phyloP scores from a whole-genome alignment of 2,329 filamentous ascomycete species.

The Harringtonia lauricola region DNA sequence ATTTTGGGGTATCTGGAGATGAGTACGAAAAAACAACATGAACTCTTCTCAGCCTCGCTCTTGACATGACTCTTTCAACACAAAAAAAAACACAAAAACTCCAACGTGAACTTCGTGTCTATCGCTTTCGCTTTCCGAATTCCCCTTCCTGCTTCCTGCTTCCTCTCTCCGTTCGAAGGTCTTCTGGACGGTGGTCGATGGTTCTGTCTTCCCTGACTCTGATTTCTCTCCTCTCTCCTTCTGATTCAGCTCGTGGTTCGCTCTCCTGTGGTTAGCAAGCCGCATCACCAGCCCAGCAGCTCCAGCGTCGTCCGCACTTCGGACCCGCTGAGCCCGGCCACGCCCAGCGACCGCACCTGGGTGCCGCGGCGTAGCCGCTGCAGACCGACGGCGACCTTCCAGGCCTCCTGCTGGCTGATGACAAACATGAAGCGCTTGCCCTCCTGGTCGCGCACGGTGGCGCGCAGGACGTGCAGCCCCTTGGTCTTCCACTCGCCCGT shows the following conservation, averaged over 20 bases:
- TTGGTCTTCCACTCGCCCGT: constrained; percentile 43
- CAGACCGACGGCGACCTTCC: constrained; percentile 55
- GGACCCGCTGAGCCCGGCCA: constrained; percentile 40
- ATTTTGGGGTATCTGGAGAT: constrained; percentile 7
- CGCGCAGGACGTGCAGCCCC: constrained; percentile 51
- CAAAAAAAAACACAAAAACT: too few species aligned
- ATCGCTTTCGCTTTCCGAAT: neutral
- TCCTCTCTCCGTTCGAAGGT: too few species aligned
- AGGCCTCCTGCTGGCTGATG: constrained; percentile 51
- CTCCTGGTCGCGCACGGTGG: constrained; percentile 54
- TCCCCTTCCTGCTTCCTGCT: neutral
- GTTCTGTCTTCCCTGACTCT: neutral
- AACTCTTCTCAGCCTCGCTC: too few species aligned
- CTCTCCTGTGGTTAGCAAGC: too few species aligned
- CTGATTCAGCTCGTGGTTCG: neutral
- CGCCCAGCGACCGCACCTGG: constrained; percentile 47
- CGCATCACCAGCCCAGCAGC: constrained; percentile 43
- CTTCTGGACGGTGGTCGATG: too few species aligned
- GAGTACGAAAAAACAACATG: neutral
- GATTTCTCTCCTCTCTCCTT: neutral
- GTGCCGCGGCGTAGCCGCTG: constrained; percentile 49
- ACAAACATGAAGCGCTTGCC: constrained; percentile 57
- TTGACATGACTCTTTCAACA: neutral
- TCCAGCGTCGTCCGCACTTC: constrained; percentile 47
- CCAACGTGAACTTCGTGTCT: too few species aligned